Evolutionary conservation across 2,329 filamentous ascomycete species (phyloP).

Genomic region (Beauveria sp.): DNA sequence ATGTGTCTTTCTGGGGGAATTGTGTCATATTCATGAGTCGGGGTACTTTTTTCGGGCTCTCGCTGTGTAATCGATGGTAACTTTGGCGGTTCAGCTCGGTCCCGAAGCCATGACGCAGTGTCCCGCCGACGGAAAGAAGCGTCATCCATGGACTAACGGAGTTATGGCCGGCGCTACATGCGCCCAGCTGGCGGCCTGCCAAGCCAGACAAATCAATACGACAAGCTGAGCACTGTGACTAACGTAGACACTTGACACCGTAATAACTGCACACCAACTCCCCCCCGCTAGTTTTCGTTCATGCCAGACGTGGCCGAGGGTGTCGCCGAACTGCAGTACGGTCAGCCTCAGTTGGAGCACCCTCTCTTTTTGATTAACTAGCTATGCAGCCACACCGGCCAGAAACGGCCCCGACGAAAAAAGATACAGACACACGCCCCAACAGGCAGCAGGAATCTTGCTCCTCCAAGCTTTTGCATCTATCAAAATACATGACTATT

Average conservation of each 20-base stretch:
- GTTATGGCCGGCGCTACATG: neutral
- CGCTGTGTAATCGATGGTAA: neutral
- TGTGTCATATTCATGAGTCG: neutral
- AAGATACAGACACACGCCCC: neutral
- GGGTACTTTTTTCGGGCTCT: neutral
- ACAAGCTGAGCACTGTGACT: neutral
- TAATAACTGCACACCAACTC: neutral
- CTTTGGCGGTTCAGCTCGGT: neutral
- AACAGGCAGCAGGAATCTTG: neutral
- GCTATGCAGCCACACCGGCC: constrained; percentile 9
- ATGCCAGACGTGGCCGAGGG: neutral
- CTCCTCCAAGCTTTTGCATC: neutral
- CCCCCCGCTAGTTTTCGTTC: neutral
- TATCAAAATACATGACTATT: neutral
- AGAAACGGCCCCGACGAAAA: neutral
- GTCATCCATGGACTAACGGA: neutral
- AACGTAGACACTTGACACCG: neutral
- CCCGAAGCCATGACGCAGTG: neutral
- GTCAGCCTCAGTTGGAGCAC: neutral
- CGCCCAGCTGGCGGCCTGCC: neutral
- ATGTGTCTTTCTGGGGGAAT: neutral
- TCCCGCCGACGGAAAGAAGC: constrained; percentile 1
- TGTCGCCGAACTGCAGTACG: neutral
- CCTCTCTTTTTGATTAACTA: neutral
- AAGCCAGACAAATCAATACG: neutral